Evolutionary conservation across 441 rosid species (phyloP), one percentile per base, ranked within the genome.

Genomic region (Bruguiera hainesii): DNA sequence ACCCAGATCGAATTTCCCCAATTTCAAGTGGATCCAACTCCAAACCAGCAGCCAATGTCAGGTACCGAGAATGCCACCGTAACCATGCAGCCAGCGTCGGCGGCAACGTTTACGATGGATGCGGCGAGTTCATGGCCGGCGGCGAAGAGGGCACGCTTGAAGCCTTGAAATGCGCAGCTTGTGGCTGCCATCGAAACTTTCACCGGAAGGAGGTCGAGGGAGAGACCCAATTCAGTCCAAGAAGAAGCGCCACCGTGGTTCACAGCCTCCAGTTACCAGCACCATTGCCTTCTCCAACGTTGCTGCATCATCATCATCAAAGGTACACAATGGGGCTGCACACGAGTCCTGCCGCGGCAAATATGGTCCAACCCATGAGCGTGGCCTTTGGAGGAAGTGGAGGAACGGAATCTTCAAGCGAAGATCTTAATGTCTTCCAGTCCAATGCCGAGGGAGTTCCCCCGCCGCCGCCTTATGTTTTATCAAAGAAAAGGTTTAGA

Each of bases 41-140:
- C 25, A 83, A 80, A 60, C 10, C 81, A 15, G n/a, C 26, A 13
- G 25, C 73, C 30, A 68, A 25, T 7, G 52, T 80, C 39, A 71
- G 91, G 71, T 94, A 94, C 79, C 81, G 93, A 3, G 98, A 94
- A 67, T 94, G 97, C 70, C 86, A 84, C 16, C 78, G 89, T 68
- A 94, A 94, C 81, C 98, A 94, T 69, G 98, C 98, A 0, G 98
- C 97, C 21, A 85, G 61, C 71, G 79, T 88, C 25, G 98, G 98
- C 19, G 97, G 97, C 7, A 85, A 79, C n/a, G 82, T 89, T 1
- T 82, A 73, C 69, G 98, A 94, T 20, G 98, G 98, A 2, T 94
- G 98, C 51, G 93, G 98, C 4, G 98, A 94, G 89, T 94, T 94
- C 81, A 94, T 91, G 97, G 93, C 98, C 0, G 83, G 93, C n/a